Percentiles rank a stretch among this genome's conserved stretches.
phyloP scores from a whole-genome alignment of 805 yeast species.

The Clavispora vitiphila region DNA sequence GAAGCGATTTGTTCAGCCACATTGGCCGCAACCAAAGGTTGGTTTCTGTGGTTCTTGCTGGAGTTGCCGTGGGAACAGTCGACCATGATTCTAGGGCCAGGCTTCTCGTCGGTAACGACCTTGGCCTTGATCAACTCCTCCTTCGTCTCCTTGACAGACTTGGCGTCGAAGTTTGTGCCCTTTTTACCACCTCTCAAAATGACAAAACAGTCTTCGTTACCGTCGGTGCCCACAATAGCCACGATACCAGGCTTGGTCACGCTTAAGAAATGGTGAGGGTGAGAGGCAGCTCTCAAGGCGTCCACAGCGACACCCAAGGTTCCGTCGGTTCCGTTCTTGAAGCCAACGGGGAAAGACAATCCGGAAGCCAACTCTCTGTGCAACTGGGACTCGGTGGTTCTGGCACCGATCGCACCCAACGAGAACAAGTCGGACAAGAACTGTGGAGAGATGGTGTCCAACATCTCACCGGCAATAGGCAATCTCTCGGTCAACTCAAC shows the following conservation, averaged over 20 bases:
- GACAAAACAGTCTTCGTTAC: conserved; percentile 90
- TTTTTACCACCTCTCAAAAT: conserved; percentile 94
- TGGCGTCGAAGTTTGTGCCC: conserved; percentile 88
- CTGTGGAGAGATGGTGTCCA: conserved; percentile 97
- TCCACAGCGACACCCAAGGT: conserved; percentile 87
- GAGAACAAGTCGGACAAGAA: conserved; percentile 85
- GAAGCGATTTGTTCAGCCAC: conserved; percentile 77
- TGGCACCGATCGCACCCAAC: conserved; percentile 97
- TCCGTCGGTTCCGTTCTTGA: conserved; percentile 98
- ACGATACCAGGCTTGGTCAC: conserved; percentile 97
- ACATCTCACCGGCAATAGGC: conserved; percentile 97
- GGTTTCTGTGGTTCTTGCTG: conserved; percentile 88
- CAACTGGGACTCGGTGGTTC: conserved; percentile 97
- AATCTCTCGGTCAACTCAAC: conserved; percentile 69
- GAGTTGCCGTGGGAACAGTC: conserved; percentile 99
- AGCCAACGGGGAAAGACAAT: conserved; percentile 96
- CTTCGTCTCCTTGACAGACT: conserved; percentile 72
- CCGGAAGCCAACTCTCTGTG: conserved; percentile 98
- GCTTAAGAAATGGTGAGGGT: conserved; percentile 92
- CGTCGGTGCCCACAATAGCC: conserved; percentile 93
- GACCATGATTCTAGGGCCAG: conserved; percentile 66
- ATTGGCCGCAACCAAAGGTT: conserved; percentile 81
- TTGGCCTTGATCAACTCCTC: conserved; percentile 46
- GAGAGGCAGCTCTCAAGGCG: conserved; percentile 88
- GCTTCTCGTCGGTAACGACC: conserved; percentile 41